Evolutionary conservation across 257 asterid species (phyloP).

Genomic region (Agastache rugosa): DNA sequence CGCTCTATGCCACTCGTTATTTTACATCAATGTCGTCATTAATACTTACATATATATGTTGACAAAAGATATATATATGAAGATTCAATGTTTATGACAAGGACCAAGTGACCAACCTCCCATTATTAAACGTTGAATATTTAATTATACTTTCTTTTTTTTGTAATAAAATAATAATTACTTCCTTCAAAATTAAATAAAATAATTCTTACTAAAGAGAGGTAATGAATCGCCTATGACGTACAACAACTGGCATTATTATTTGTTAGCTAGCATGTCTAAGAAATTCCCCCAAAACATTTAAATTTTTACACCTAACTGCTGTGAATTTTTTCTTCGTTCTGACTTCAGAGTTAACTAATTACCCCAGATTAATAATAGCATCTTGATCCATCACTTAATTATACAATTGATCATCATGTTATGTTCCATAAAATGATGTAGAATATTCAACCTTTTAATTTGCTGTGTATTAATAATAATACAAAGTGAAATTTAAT

Average conservation of each 20-base stretch:
- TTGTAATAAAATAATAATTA: not conserved
- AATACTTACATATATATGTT: not conserved
- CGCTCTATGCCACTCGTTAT: no score
- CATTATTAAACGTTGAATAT: not conserved
- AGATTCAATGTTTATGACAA: not conserved
- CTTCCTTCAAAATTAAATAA: no score
- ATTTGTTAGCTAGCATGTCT: not conserved
- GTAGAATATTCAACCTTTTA: no score
- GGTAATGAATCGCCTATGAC: not conserved
- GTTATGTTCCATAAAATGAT: no score
- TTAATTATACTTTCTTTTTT: not conserved
- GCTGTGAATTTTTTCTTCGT: not conserved
- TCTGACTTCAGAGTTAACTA: not conserved
- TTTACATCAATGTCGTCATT: no score
- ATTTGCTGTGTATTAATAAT: no score
- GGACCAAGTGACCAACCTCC: not conserved
- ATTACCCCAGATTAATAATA: not conserved
- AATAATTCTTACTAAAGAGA: not conserved
- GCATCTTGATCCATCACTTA: no score
- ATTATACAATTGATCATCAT: no score
- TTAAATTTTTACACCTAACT: conserved; percentile 17
- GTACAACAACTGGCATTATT: conserved; percentile 14
- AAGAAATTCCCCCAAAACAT: not conserved
- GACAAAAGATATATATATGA: not conserved
- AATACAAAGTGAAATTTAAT: no score